phyloP scores from a whole-genome alignment of 2,329 filamentous ascomycete species.

The Ascochyta clinopodiicola region DNA sequence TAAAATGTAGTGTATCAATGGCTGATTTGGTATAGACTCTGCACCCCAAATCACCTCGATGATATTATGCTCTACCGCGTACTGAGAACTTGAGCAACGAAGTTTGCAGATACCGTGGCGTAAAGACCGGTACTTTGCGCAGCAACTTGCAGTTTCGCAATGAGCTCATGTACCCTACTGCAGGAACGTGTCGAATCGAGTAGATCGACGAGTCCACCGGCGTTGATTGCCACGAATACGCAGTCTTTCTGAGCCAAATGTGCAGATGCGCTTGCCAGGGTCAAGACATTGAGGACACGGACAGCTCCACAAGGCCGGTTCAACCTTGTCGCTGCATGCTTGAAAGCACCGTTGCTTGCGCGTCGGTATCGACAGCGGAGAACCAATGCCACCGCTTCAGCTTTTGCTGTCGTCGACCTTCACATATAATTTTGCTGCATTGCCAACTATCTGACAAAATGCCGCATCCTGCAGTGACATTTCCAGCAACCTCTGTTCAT shows the following conservation, averaged over 20 bases:
- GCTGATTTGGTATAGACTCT: constrained; percentile 2
- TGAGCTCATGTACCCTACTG: background rate
- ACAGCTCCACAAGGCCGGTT: background rate
- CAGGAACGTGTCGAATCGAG: constrained; percentile 4
- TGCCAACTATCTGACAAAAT: background rate
- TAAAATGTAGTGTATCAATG: background rate
- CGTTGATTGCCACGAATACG: background rate
- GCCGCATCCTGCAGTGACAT: background rate
- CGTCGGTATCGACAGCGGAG: background rate
- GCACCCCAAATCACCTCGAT: no score
- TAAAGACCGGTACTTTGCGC: no score
- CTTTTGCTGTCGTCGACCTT: background rate
- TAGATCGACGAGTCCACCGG: background rate
- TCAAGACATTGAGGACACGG: background rate
- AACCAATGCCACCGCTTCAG: background rate
- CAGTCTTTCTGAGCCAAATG: background rate
- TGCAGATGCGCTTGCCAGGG: background rate
- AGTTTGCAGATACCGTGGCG: no score
- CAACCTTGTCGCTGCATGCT: background rate
- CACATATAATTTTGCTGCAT: no score
- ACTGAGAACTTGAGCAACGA: no score
- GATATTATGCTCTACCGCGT: no score
- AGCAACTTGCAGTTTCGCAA: no score
- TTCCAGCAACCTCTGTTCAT: background rate
- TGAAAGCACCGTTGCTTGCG: background rate